Percentiles rank a stretch among this genome's conserved stretches.
These are phyloP conservation scores for Globisporangium middletonii DNA, from an alignment of 352 stramenopile species.

Conservation along the genomic window DNA sequence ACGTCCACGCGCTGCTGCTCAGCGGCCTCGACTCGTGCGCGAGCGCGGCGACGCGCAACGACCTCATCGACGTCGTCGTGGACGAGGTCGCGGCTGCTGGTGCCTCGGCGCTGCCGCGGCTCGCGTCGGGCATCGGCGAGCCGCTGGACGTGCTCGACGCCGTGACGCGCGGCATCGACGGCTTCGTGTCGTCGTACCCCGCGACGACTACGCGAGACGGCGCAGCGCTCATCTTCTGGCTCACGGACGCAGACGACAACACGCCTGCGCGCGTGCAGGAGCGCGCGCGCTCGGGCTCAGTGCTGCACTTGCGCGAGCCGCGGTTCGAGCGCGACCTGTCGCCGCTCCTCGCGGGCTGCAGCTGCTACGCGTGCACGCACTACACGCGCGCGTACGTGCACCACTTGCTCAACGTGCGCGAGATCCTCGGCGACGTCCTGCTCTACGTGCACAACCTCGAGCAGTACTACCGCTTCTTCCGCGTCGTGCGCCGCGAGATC, in stretches of 20 bases:
- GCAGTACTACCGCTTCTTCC: conserved; percentile 6
- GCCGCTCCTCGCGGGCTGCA: conserved; percentile 51
- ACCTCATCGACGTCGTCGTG: conserved; percentile 42
- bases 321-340: conserved; percentile 56
- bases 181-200: conserved; percentile 65
- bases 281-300: conserved; percentile 27
- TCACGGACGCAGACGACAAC: conserved; percentile 28
- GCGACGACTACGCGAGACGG: conserved; percentile 38
- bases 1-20: conserved; percentile 60
- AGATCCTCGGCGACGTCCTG: conserved; percentile 91
- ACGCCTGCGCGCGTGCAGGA: conserved; percentile 22
- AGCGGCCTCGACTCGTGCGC: conserved; percentile 49
- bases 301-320: conserved; percentile 65
- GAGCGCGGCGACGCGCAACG: conserved; percentile 26
- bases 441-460: conserved; percentile 86
- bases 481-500: too few relatives aligned
- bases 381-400: conserved; percentile 28
- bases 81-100: conserved; percentile 18
- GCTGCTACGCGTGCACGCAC: conserved; percentile 68
- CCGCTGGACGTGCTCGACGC: conserved; percentile 53
- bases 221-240: conserved; percentile 57
- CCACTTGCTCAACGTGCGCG: conserved; percentile 89
- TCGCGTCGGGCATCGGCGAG: conserved; percentile 62
- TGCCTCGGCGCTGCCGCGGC: conserved; percentile 31
- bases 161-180: conserved; percentile 51